Evolutionary conservation across 2,329 filamentous ascomycete species (phyloP).

Genomic region (Alternaria arborescens): DNA sequence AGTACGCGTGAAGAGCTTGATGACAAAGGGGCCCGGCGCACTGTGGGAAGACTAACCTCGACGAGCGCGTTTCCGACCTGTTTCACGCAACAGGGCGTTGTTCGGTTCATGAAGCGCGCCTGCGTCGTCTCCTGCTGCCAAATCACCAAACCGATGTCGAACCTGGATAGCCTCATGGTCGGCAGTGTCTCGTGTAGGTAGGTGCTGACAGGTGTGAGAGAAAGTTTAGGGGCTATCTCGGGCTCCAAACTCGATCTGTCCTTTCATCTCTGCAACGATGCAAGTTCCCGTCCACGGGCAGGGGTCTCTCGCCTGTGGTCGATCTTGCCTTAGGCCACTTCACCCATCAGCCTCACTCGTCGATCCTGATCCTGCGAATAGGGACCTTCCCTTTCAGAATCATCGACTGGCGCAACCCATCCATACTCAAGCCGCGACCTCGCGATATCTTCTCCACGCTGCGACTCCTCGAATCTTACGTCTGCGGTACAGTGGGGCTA

Average conservation of each 20-base stretch:
- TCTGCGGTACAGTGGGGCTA: constrained; percentile 11
- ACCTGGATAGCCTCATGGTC: constrained; percentile 36
- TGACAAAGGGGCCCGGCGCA: constrained; percentile 14
- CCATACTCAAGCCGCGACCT: constrained; percentile 10
- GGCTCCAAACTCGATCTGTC: constrained; percentile 37
- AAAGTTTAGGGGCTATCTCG: constrained; percentile 42
- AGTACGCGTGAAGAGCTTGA: constrained; percentile 18
- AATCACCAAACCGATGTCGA: constrained; percentile 47
- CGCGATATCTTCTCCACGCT: constrained; percentile 4
- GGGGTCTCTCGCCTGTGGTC: constrained; percentile 21
- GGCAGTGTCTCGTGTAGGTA: constrained; percentile 9
- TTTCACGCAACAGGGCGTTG: constrained; percentile 42
- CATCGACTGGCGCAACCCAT: constrained; percentile 1
- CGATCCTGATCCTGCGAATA: constrained; percentile 38
- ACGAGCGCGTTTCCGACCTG: constrained; percentile 26
- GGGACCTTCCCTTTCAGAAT: constrained; percentile 6
- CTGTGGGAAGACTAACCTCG: constrained; percentile 20
- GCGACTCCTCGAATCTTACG: constrained; percentile 17
- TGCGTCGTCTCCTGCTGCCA: constrained; percentile 43
- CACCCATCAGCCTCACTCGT: constrained; percentile 47
- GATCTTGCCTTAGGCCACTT: constrained; percentile 25
- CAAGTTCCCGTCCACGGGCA: constrained; percentile 37
- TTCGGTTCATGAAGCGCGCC: constrained; percentile 28
- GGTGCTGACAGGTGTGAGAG: neutral
- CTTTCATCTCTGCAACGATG: constrained; percentile 40